These are phyloP conservation scores for Entoloma clypeatum DNA, from an alignment of 1,284 basidiomycete genomes.

Conservation along the genomic window DNA sequence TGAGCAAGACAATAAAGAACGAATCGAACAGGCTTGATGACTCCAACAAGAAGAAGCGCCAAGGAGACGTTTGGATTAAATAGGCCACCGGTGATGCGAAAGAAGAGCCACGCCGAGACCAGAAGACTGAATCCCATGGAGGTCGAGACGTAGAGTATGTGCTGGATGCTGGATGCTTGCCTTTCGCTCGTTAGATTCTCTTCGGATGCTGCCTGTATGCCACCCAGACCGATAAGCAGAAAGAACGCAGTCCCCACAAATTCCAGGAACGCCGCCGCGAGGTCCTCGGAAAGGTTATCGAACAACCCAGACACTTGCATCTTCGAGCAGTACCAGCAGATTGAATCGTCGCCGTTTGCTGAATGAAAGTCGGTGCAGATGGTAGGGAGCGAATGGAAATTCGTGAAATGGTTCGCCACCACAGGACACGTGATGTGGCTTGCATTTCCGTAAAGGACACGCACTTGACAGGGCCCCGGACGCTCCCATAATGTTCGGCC, in stretches of 20 bases:
- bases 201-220: conserved; percentile 49
- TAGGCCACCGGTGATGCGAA: conserved; percentile 64
- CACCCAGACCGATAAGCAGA: conserved; percentile 58
- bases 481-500: too few relatives aligned
- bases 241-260: conserved; percentile 58
- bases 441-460: too few relatives aligned
- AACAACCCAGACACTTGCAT: conserved; percentile 17
- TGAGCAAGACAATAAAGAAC: conserved; percentile 62
- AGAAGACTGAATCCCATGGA: conserved; percentile 67
- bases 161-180: conserved; percentile 35
- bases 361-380: too few relatives aligned
- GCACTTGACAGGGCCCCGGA: too few relatives aligned
- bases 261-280: conserved; percentile 48
- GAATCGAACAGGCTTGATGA: conserved; percentile 58
- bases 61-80: conserved; percentile 73
- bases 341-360: too few relatives aligned
- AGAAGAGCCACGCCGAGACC: conserved; percentile 72
- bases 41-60: conserved; percentile 57
- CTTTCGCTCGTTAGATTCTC: conserved; percentile 25
- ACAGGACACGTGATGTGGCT: too few relatives aligned
- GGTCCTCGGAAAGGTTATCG: conserved; percentile 31
- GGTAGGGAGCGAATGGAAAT: too few relatives aligned
- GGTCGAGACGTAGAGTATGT: conserved; percentile 55
- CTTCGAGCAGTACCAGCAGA: too few relatives aligned
- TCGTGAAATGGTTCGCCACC: too few relatives aligned